Base-by-base conservation (phyloP, 2,329 filamentous ascomycete genomes). In the Periconia digitata region DNA sequence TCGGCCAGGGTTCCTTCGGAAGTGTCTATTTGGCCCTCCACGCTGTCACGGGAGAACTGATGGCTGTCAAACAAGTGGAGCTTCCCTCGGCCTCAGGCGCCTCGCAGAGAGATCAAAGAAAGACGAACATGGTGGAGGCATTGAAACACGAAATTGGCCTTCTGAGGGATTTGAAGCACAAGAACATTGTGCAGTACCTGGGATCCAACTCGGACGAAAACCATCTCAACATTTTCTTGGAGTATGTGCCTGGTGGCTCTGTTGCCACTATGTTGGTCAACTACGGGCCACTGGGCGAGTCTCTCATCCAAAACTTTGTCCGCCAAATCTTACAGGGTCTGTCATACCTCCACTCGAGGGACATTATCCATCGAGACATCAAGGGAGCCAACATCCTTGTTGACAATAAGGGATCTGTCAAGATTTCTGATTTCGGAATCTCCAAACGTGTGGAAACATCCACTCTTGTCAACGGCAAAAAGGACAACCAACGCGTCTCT, bases 181-280 rank as follows among this genome's bases (percentile, higher is more conserved):
- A 90, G 47, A 97, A 99, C 70, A 97, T 99, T 67, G 94, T 99
- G 70, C 94, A 96, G 70, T 99, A 99, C 68, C 85, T 99, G 7
- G 94, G 94, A 51, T 96, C 92, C 60, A 92, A 92, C 64, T 92
- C 90, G 8, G 94, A 95, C 53, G 85, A 90, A 16, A 87, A 92
- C 46, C 87, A 92, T 70, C 85, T 99, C 63, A 99, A 99, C 76
- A 99, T 99, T 87, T 99, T 99, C 85, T 85, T 99, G 67, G 94
- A 99, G 74, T 99, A 99, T 71, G 94, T 99, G 24, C 90, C 94
- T 15, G 94, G 94, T 73, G 94, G 94, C 39, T 97, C 92, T 12
- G 95, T 99, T 21, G 94, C 95, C 58, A 95, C 90, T 8, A 97
- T 99, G 92, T 86, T 99, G 57, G 94, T 96, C 76, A 96, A 95